These are phyloP conservation scores for Thermothelomyces thermophilus DNA, from an alignment of 2,329 filamentous ascomycete species.

Conservation along the genomic window DNA sequence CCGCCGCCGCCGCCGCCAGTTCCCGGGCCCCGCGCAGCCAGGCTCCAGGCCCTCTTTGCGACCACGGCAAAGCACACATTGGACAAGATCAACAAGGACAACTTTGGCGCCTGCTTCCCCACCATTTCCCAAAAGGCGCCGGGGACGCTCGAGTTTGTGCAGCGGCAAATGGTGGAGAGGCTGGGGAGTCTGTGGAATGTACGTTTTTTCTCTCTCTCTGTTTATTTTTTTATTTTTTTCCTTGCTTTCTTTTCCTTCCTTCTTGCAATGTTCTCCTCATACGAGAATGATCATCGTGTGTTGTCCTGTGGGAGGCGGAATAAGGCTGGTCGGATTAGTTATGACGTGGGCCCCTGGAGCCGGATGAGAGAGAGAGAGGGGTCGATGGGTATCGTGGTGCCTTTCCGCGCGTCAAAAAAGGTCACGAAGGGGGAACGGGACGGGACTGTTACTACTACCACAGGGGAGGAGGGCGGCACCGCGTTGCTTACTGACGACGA, in stretches of 20 bases:
- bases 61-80: constrained; percentile 48
- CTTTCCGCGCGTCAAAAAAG: too few species aligned
- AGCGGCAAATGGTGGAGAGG: constrained; percentile 52
- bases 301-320: neutral
- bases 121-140: constrained; percentile 48
- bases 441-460: too few species aligned
- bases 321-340: too few species aligned
- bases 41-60: constrained; percentile 49
- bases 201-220: constrained; percentile 17
- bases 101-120: constrained; percentile 56
- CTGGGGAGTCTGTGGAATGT: constrained; percentile 48
- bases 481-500: too few species aligned
- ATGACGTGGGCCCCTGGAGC: too few species aligned
- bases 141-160: constrained; percentile 46
- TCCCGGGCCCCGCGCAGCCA: constrained; percentile 51
- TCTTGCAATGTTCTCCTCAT: neutral
- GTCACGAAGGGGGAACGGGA: too few species aligned
- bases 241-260: neutral
- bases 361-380: too few species aligned
- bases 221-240: constrained; percentile 1
- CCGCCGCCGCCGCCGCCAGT: constrained; percentile 36
- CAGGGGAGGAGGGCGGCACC: too few species aligned
- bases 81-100: constrained; percentile 47
- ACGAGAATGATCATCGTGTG: too few species aligned
- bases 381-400: too few species aligned